phyloP scores from a whole-genome alignment of 768 basidiomycete genomes.

The Boletales sp. region DNA sequence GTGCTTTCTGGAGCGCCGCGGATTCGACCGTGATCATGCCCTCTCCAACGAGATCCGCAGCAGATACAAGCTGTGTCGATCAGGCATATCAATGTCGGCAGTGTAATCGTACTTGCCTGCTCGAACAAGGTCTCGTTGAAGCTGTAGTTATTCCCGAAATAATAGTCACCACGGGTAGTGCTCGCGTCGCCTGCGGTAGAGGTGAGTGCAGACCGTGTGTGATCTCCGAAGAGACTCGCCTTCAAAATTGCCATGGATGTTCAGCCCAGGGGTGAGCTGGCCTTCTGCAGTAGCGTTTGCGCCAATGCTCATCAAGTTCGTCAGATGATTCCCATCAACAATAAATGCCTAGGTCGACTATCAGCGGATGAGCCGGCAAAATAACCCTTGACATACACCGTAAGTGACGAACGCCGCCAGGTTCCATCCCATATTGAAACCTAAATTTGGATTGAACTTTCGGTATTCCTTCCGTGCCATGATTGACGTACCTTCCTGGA shows the following conservation, averaged over 20 bases:
- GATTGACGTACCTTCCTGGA: conserved; percentile 18
- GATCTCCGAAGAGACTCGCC: conserved; percentile 1
- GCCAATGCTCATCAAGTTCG: conserved; percentile 26
- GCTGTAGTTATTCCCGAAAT: conserved; percentile 22
- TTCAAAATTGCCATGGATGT: conserved; percentile 25
- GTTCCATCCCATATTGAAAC: conserved; percentile 23
- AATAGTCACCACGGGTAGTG: conserved; percentile 22
- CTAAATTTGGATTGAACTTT: conserved; percentile 1
- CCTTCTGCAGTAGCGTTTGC: conserved; percentile 16
- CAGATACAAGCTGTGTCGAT: conserved; percentile 8
- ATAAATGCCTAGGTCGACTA: conserved; percentile 16
- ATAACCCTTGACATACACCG: conserved; percentile 8
- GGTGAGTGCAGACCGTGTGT: not conserved
- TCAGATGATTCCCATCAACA: conserved; percentile 26
- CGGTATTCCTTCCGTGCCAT: not conserved
- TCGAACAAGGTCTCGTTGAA: conserved; percentile 27
- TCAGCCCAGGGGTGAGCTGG: conserved; percentile 16
- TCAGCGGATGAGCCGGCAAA: not conserved
- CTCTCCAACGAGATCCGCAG: conserved; percentile 18
- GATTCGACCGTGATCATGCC: conserved; percentile 21
- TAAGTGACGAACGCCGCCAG: conserved; percentile 20
- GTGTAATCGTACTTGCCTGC: not conserved
- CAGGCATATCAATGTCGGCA: not conserved
- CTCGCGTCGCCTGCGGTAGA: conserved; percentile 18
- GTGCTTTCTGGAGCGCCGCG: conserved; percentile 15